These are phyloP conservation scores for Vicia sativa DNA, from an alignment of 306 rosid genomes.

Conservation along the genomic window DNA sequence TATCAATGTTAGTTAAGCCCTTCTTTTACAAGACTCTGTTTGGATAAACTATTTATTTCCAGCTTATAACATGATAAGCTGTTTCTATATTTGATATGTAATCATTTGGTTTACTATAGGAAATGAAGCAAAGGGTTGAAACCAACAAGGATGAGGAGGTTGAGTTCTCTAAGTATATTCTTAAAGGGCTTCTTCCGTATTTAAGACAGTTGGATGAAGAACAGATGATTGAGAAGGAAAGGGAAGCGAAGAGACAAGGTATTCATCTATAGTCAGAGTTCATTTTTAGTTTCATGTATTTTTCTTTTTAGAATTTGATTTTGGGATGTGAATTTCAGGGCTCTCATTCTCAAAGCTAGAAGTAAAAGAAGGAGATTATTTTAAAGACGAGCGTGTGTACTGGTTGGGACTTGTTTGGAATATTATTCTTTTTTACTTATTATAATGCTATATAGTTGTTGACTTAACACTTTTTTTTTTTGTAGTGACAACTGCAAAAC, in stretches of 20 bases:
- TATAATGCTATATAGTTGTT: conserved; percentile 23
- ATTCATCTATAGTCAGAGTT: not conserved
- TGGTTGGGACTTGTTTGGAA: conserved; percentile 55
- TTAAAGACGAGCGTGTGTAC: conserved; percentile 57
- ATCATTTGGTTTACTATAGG: conserved; percentile 34
- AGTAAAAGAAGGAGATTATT: conserved; percentile 6
- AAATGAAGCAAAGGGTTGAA: conserved; percentile 4
- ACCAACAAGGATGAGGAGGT: not conserved
- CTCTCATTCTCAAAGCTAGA: conserved; percentile 38
- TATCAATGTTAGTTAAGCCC: conserved; percentile 44
- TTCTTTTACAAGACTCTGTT: not conserved
- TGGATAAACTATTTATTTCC: too few relatives aligned
- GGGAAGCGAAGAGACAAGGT: conserved; percentile 79
- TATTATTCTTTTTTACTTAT: not conserved
- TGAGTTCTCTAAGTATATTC: conserved; percentile 51
- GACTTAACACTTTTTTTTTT: conserved; percentile 40
- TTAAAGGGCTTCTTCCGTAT: conserved; percentile 65
- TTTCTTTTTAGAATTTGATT: conserved; percentile 14
- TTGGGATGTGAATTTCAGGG: conserved; percentile 42
- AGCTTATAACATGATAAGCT: too few relatives aligned
- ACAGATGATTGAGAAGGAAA: conserved; percentile 57
- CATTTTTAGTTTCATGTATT: conserved; percentile 10
- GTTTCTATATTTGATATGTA: not conserved
- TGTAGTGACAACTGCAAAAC: conserved; percentile 81
- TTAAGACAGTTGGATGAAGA: conserved; percentile 62